These are phyloP conservation scores for Agroathelia rolfsii DNA, from an alignment of 1,284 basidiomycete genomes.

Conservation along the genomic window DNA sequence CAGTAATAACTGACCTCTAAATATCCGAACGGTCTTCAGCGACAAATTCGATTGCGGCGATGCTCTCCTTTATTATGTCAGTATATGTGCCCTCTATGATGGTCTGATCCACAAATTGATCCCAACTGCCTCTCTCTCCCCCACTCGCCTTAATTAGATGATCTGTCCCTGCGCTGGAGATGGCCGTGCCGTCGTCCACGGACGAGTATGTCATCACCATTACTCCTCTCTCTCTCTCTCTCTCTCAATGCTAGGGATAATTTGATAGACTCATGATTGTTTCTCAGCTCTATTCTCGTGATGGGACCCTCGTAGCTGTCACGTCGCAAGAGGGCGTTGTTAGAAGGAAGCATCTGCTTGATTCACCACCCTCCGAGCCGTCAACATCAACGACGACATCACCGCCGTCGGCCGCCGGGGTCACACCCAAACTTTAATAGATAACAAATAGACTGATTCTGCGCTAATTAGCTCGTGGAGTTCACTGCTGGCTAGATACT, in stretches of 20 bases:
- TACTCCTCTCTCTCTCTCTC: constrained; percentile 1
- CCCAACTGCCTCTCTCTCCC: too few species aligned
- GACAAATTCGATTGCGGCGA: constrained; percentile 69
- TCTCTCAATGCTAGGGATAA: neutral
- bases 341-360: too few species aligned
- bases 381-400: too few species aligned
- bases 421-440: too few species aligned
- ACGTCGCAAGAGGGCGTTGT: constrained; percentile 80
- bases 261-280: constrained; percentile 1
- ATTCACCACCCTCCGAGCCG: too few species aligned
- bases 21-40: constrained; percentile 25
- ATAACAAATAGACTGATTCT: too few species aligned
- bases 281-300: constrained; percentile 61
- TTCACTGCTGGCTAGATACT: too few species aligned
- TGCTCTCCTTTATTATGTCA: constrained; percentile 73
- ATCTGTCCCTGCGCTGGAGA: constrained; percentile 56
- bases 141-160: constrained; percentile 31
- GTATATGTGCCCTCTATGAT: constrained; percentile 16
- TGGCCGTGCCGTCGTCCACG: constrained; percentile 69
- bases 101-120: too few species aligned
- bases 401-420: too few species aligned
- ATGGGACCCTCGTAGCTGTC: constrained; percentile 67
- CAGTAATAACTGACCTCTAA: constrained; percentile 2
- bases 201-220: constrained; percentile 40
- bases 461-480: too few species aligned